A percentile compares a stretch with the other conserved stretches of the same genome.
These are phyloP conservation scores for Boletus speciosus DNA, from an alignment of 768 basidiomycete species.

Conservation along the genomic window DNA sequence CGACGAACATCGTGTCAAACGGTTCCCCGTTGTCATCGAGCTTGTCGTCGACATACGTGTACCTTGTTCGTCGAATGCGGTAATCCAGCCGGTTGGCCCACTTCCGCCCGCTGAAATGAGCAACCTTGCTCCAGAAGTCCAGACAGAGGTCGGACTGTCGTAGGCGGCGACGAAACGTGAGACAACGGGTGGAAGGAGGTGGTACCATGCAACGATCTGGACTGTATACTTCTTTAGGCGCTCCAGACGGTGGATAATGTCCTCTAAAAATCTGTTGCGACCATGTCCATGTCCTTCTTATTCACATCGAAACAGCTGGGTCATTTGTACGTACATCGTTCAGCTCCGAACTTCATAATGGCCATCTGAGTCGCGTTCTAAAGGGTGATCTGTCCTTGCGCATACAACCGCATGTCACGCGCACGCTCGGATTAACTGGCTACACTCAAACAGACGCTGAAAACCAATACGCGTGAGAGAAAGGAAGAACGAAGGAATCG, in stretches of 20 bases:
- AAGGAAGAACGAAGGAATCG: neutral
- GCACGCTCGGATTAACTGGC: neutral
- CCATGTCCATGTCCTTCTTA: too few relatives aligned
- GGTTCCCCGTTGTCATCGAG: neutral
- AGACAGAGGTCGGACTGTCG: slow-evolving; percentile 15
- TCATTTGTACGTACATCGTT: neutral
- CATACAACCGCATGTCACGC: neutral
- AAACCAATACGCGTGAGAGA: neutral
- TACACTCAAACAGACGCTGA: neutral
- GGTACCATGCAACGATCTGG: slow-evolving; percentile 19
- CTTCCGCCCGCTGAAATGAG: neutral
- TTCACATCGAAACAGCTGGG: too few relatives aligned
- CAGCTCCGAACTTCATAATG: neutral
- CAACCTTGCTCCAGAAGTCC: slow-evolving; percentile 19
- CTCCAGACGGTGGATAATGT: slow-evolving; percentile 34
- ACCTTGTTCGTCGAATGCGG: neutral
- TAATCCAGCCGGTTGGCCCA: neutral
- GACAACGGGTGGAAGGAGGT: slow-evolving; percentile 28
- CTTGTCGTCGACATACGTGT: neutral
- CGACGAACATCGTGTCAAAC: neutral
- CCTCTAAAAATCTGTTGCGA: slow-evolving; percentile 26
- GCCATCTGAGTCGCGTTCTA: neutral
- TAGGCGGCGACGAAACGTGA: slow-evolving; percentile 26
- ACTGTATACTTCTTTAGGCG: slow-evolving; percentile 35
- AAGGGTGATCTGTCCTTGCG: neutral